Conservation (phyloP, 306 rosid genomes). For the Dalbergia cultrata region DNA sequence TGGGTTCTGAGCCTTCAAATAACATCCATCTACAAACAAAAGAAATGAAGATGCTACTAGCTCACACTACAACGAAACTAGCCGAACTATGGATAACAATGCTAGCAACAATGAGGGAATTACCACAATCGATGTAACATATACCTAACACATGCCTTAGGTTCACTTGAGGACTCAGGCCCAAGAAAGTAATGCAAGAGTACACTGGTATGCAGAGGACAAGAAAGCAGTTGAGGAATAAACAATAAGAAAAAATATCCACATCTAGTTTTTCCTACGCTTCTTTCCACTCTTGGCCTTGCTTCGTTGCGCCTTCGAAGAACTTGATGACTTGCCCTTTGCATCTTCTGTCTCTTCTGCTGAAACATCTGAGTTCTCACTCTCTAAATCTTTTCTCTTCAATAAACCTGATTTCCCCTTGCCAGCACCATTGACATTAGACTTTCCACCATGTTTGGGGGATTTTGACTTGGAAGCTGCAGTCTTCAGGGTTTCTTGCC, state of each 20-base stretch:
- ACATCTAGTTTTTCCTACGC: constrained; percentile 64
- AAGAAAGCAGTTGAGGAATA: constrained; percentile 16
- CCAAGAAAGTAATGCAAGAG: constrained; percentile 3
- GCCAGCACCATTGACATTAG: constrained; percentile 53
- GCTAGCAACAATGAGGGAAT: constrained; percentile 51
- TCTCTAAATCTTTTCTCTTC: constrained; percentile 57
- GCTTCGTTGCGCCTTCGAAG: no score
- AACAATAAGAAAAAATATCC: constrained; percentile 28
- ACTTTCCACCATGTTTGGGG: constrained; percentile 57
- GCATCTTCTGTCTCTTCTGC: constrained; percentile 48
- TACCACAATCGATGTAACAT: constrained; percentile 37
- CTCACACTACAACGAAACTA: constrained; percentile 54
- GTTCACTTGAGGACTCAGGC: constrained; percentile 46
- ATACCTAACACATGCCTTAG: constrained; percentile 50
- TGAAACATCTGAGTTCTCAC: constrained; percentile 55
- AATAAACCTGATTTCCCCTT: constrained; percentile 65
- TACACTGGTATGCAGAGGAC: background rate
- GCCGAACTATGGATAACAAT: constrained; percentile 52
- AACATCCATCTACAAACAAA: constrained; percentile 51
- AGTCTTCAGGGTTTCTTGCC: constrained; percentile 59
- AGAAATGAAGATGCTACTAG: constrained; percentile 36
- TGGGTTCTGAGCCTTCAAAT: constrained; percentile 44
- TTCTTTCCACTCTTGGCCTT: constrained; percentile 29
- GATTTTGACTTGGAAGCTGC: constrained; percentile 67
- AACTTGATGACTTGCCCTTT: constrained; percentile 54